These are phyloP conservation scores for Russula foetens DNA, from an alignment of 768 basidiomycete genomes.

Conservation along the genomic window DNA sequence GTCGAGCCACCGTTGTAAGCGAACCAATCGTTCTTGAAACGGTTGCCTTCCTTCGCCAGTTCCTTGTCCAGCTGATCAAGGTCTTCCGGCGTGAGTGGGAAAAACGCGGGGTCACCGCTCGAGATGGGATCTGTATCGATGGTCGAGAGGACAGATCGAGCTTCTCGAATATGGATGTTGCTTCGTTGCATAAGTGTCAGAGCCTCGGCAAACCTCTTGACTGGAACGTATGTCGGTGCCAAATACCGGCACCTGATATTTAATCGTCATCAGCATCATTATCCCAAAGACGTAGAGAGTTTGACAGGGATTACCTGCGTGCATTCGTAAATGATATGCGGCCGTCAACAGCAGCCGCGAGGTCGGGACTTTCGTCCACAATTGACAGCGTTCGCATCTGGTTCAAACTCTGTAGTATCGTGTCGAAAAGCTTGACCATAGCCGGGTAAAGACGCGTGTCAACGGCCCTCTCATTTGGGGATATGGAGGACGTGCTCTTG, in stretches of 20 bases:
- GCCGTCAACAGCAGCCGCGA: conserved; percentile 71
- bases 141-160: conserved; percentile 44
- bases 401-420: conserved; percentile 73
- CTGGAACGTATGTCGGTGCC: conserved; percentile 60
- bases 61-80: conserved; percentile 46
- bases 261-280: background rate
- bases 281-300: background rate
- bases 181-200: conserved; percentile 65
- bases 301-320: conserved; percentile 40
- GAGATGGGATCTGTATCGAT: conserved; percentile 40
- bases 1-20: conserved; percentile 60
- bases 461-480: conserved; percentile 40
- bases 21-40: conserved; percentile 72
- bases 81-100: conserved; percentile 38
- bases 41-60: conserved; percentile 39
- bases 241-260: conserved; percentile 62
- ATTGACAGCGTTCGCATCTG: conserved; percentile 79
- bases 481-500: conserved; percentile 22
- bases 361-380: conserved; percentile 82
- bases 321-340: conserved; percentile 68
- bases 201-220: conserved; percentile 66
- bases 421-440: conserved; percentile 82
- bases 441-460: conserved; percentile 76
- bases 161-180: conserved; percentile 67
- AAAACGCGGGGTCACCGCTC: conserved; percentile 40